Evolutionary conservation across 768 basidiomycete species (phyloP), one percentile per base, ranked within the genome.

Genomic region (Xerocomellus amylosporus): DNA sequence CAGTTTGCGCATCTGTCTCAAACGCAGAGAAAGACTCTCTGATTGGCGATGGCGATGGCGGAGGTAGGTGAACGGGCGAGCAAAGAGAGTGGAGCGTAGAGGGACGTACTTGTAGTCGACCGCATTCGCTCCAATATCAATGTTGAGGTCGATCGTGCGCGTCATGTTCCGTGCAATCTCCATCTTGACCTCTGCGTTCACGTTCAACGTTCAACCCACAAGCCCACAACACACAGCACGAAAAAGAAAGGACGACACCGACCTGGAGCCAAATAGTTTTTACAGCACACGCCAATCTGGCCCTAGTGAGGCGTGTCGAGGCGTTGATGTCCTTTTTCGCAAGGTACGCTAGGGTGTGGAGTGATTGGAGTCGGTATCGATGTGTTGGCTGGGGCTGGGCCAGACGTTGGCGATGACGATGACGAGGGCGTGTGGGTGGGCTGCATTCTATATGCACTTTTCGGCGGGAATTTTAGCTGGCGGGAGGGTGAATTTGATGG

Each of bases 71-170:
- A 24, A 24, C 4, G 49, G 12, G 33, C 2, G 14, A 26, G 40
- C 3, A 4, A 2, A 26, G 10, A 8, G 15, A 17, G 17, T 6
- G 14, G 15, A 41, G 13, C 5, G 20, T 24, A 7, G 48, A 39
- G n/a, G 36, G 10, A 75, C 88, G 59, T 65, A 96, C 94, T 99
- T 98, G 81, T 98, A 98, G 74, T 99, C 97, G 36, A 98, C 88
- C 2, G 97, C 97, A 64, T 98, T 96, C 13, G 96, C 95, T 34
- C 97, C 97, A 70, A 99, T 95, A 66, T 99, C 97, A 36, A 98
- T 83, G 66, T 98, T 97, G 54, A 98, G 75, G 76, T 99, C 96
- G 56, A 99, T 72, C 38, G 90, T 81, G 17, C 92, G 81, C 38
- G 76, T 72, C 59, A 83, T 75, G 51, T 80, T 79, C 31, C 72